Base-by-base conservation (phyloP, 768 basidiomycete genomes). In the Rhizopogon salebrosus region DNA sequence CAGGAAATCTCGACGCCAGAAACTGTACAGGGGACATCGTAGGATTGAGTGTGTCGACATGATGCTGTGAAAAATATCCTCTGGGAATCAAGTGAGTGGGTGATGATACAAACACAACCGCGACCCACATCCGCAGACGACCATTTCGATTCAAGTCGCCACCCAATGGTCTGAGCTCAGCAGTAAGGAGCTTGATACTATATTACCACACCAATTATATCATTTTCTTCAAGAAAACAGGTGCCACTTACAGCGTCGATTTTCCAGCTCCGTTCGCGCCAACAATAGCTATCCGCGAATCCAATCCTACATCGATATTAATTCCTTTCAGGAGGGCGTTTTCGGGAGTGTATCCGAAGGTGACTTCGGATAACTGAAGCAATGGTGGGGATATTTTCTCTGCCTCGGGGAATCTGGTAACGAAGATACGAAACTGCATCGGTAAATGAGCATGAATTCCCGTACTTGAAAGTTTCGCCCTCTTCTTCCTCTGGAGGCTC, bases 361-460 rank as follows among this genome's bases (percentile, higher is more conserved):
- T 84, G 24, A 91, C 90, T 60, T 92, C 88, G 56, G 89, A 87
- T 64, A 98, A 83, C 65, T 98, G 97, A 16, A 99, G 75, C 13
- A 98, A 70, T 0, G 97, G 97, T 6, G 97, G 95, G 4, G 97
- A 94, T 60, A 98, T 92, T 74, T 98, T 98, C 64, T 98, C 97
- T 6, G 93, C 84, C 54, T 97, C 95, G 1, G 93, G 92, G 79
- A 99, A 91, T 61, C 90, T 92, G 26, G 16, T 26, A 29, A 7
- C 29, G 34, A 27, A 20, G 34, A 20, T 39, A 18, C 58, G 37
- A 60, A 49, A 42, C 20, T 31, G 13, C 29, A 38, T 9, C 10
- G 9, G 40, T 27, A 13, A 18, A 29, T 26, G 9, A 18, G 6
- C 38, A 45, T 22, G 22, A n/a, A 48, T 27, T 23, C 42, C 52